Conservation (phyloP, 768 basidiomycete species). For the Psilocybe tampanensis region DNA sequence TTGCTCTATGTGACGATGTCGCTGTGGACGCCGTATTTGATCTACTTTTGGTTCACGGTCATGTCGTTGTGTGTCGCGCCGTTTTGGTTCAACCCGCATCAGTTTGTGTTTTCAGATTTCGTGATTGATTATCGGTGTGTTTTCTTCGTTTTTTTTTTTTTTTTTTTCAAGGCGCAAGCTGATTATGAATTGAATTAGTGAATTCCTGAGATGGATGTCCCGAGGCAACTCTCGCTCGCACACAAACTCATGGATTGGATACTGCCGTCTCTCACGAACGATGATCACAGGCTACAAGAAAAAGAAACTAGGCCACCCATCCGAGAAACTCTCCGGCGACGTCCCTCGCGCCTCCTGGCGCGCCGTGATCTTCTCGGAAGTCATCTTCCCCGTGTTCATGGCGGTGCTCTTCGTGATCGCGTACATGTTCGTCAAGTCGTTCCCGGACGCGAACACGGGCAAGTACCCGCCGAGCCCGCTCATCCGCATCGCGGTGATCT, state of each 20-base stretch:
- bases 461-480: slow-evolving; percentile 77
- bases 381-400: slow-evolving; percentile 84
- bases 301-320: slow-evolving; percentile 95
- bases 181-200: slow-evolving; percentile 47
- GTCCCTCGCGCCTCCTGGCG: slow-evolving; percentile 94
- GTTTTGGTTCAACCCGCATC: slow-evolving; percentile 99
- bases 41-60: slow-evolving; percentile 98
- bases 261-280: slow-evolving; percentile 96
- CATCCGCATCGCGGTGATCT: slow-evolving; percentile 90
- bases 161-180: slow-evolving; percentile 5
- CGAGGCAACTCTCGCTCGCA: slow-evolving; percentile 97
- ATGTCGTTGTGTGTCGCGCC: slow-evolving; percentile 91
- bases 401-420: slow-evolving; percentile 85
- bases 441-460: slow-evolving; percentile 65
- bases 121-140: slow-evolving; percentile 90
- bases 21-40: slow-evolving; percentile 88
- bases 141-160: neutral
- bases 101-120: slow-evolving; percentile 96
- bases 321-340: slow-evolving; percentile 95
- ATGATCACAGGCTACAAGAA: slow-evolving; percentile 99
- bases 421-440: slow-evolving; percentile 92
- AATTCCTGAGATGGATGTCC: slow-evolving; percentile 99
- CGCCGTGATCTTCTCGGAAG: slow-evolving; percentile 85
- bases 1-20: slow-evolving; percentile 92
- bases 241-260: slow-evolving; percentile 98